Percentiles rank a stretch among this genome's conserved stretches.
These are phyloP conservation scores for Pleurotus djamor DNA, from an alignment of 768 basidiomycete species.

Conservation along the genomic window DNA sequence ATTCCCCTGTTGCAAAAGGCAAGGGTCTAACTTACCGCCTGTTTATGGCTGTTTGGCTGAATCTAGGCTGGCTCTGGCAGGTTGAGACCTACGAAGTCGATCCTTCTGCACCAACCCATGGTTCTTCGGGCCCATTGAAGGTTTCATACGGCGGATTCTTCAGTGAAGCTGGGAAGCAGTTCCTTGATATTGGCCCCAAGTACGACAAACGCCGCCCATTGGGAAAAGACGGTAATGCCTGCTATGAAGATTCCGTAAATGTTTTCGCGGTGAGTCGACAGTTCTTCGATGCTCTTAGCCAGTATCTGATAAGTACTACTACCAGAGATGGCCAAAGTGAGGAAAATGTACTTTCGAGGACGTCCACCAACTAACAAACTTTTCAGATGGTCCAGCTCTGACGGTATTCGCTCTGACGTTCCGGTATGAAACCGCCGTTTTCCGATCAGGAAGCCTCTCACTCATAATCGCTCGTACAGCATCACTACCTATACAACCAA, in stretches of 20 bases:
- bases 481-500: conserved; percentile 21
- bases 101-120: conserved; percentile 26
- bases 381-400: not conserved
- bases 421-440: not conserved
- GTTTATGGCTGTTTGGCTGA: not conserved
- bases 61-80: too few species aligned
- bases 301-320: not conserved
- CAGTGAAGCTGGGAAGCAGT: conserved; percentile 32
- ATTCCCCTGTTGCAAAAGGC: conserved; percentile 23
- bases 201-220: conserved; percentile 26
- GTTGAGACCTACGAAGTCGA: conserved; percentile 35
- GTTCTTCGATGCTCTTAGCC: too few species aligned
- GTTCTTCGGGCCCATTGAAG: conserved; percentile 33
- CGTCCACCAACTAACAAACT: not conserved
- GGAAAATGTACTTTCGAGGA: not conserved
- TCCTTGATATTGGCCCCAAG: conserved; percentile 29
- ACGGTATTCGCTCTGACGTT: conserved; percentile 4
- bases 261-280: not conserved
- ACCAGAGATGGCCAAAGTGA: conserved; percentile 6
- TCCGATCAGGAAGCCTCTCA: conserved; percentile 2
- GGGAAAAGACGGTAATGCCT: conserved; percentile 9
- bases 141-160: conserved; percentile 31
- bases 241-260: conserved; percentile 2
- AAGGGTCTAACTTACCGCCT: not conserved
- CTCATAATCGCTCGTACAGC: conserved; percentile 11